phyloP scores from a whole-genome alignment of 1,139 yeast species.

The Insectozyma bohioensis region DNA sequence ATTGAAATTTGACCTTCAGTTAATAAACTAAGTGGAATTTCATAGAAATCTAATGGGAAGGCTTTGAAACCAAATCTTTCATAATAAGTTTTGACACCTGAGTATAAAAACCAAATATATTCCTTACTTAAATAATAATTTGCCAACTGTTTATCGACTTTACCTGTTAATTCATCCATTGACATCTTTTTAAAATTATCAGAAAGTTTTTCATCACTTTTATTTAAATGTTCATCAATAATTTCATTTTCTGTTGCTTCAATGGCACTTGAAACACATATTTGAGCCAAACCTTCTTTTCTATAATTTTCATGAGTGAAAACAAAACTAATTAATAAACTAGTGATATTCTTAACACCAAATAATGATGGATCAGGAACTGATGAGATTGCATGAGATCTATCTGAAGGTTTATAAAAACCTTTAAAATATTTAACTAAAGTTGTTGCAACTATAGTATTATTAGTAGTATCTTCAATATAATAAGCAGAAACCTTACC shows the following conservation, averaged over 20 bases:
- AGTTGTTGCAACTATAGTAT: conserved; percentile 27
- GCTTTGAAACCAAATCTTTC: conserved; percentile 40
- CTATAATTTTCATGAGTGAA: conserved; percentile 29
- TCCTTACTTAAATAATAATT: conserved; percentile 36
- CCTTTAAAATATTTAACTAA: conserved; percentile 28
- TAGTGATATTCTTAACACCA: conserved; percentile 33
- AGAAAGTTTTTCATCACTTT: conserved; percentile 21
- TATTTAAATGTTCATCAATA: conserved; percentile 23
- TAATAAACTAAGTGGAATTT: conserved; percentile 27
- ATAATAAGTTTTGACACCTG: conserved; percentile 35
- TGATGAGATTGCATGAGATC: conserved; percentile 27
- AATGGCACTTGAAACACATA: conserved; percentile 29
- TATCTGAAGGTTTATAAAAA: conserved; percentile 32
- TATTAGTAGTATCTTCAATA: conserved; percentile 25
- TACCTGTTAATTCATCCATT: conserved; percentile 21
- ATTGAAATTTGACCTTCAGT: conserved; percentile 20
- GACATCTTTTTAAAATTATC: conserved; percentile 37
- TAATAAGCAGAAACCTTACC: conserved; percentile 24
- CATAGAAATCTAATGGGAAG: conserved; percentile 37
- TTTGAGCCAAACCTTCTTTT: conserved; percentile 30
- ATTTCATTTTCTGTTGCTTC: conserved; percentile 32
- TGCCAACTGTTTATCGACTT: conserved; percentile 33
- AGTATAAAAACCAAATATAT: conserved; percentile 41
- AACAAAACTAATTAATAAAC: conserved; percentile 30
- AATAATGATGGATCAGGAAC: conserved; percentile 34